A percentile compares a stretch with the other conserved stretches of the same genome.
These are phyloP conservation scores for Lyophyllum decastes DNA, from an alignment of 768 basidiomycete genomes.

Conservation along the genomic window DNA sequence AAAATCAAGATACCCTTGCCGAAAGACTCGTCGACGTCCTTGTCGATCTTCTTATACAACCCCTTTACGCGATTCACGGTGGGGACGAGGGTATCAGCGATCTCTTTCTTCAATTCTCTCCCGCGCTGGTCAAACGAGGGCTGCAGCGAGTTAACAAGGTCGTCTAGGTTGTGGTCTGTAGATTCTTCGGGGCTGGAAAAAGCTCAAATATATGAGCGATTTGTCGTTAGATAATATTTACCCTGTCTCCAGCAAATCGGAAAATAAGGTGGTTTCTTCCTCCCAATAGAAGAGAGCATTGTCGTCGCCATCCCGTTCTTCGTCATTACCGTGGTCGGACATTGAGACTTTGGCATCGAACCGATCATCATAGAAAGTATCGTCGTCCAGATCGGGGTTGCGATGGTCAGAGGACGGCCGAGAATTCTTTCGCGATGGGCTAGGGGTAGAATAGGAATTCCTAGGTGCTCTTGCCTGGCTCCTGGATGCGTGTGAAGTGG, in stretches of 20 bases:
- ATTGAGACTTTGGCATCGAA: slow-evolving; percentile 6
- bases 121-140: slow-evolving; percentile 40
- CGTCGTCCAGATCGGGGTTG: slow-evolving; percentile 17
- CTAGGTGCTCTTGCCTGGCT: background rate
- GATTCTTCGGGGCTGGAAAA: slow-evolving; percentile 24
- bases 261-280: slow-evolving; percentile 53
- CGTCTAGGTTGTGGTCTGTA: slow-evolving; percentile 32
- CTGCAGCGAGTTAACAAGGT: slow-evolving; percentile 43
- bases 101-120: slow-evolving; percentile 36
- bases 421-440: background rate
- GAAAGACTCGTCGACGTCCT: slow-evolving; percentile 38
- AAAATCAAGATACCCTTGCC: slow-evolving; percentile 50
- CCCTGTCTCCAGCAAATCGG: slow-evolving; percentile 47
- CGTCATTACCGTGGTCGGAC: slow-evolving; percentile 11
- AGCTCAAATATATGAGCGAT: slow-evolving; percentile 12
- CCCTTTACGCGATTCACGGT: slow-evolving; percentile 49
- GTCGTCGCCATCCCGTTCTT: slow-evolving; percentile 25
- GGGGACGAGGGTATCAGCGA: slow-evolving; percentile 45
- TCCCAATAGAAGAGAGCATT: slow-evolving; percentile 48
- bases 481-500: background rate
- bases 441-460: slow-evolving; percentile 1
- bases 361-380: slow-evolving; percentile 14
- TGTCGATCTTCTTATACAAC: slow-evolving; percentile 36
- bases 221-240: slow-evolving; percentile 20
- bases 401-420: background rate